Evolutionary conservation across 1,284 basidiomycete species (phyloP).

Genomic region (Ustilago nuda): DNA sequence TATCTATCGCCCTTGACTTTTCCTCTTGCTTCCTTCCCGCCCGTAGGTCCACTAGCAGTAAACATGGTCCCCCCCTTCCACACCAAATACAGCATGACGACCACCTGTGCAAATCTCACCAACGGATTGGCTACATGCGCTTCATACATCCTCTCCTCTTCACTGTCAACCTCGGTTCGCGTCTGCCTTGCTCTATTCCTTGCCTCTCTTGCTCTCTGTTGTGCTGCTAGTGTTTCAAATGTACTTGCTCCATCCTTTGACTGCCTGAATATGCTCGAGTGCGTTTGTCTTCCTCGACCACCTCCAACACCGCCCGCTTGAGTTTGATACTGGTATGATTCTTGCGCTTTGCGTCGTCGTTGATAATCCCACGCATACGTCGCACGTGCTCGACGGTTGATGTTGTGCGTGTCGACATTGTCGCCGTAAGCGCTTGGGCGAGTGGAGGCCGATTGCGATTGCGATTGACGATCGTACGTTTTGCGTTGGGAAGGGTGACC

Average conservation of each 20-base stretch:
- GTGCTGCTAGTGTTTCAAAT: slow-evolving; percentile 44
- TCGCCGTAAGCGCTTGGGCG: slow-evolving; percentile 17
- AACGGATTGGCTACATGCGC: slow-evolving; percentile 48
- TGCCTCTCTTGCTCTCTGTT: slow-evolving; percentile 37
- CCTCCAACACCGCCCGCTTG: neutral
- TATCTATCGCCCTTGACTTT: neutral
- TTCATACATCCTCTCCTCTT: slow-evolving; percentile 40
- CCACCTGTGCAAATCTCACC: slow-evolving; percentile 57
- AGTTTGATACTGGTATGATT: neutral
- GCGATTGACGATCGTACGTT: slow-evolving; percentile 25
- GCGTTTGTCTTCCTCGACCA: slow-evolving; percentile 17
- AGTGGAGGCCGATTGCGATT: neutral
- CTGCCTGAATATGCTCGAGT: slow-evolving; percentile 21
- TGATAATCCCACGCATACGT: slow-evolving; percentile 68
- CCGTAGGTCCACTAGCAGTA: neutral
- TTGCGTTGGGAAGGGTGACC: slow-evolving; percentile 32
- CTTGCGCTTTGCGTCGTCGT: slow-evolving; percentile 25
- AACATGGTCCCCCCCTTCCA: slow-evolving; percentile 52
- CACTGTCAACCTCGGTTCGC: slow-evolving; percentile 11
- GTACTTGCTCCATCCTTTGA: neutral
- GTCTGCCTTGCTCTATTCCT: slow-evolving; percentile 27
- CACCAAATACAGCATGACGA: slow-evolving; percentile 45
- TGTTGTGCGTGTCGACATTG: slow-evolving; percentile 44
- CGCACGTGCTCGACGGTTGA: slow-evolving; percentile 53
- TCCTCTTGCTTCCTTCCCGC: neutral